These are phyloP conservation scores for Botrytis elliptica DNA, from an alignment of 2,329 filamentous ascomycete species.

Conservation along the genomic window DNA sequence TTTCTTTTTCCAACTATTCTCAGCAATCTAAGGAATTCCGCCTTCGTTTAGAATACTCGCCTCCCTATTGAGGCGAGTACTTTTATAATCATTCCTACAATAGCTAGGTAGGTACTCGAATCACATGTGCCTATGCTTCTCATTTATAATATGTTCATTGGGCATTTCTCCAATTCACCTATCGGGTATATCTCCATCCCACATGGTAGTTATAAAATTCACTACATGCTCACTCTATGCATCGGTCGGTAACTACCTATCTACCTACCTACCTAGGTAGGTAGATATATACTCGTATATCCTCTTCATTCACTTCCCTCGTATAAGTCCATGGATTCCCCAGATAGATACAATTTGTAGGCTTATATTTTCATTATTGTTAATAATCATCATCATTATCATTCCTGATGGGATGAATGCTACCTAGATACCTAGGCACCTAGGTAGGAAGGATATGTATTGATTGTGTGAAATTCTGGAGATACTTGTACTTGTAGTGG, in stretches of 20 bases:
- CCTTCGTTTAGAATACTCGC: background rate
- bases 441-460: no score
- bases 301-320: background rate
- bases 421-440: no score
- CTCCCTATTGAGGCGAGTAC: background rate
- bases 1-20: background rate
- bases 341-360: background rate
- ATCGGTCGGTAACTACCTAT: background rate
- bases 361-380: rapidly evolving
- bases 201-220: background rate
- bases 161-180: background rate
- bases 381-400: no score
- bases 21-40: background rate
- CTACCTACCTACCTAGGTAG: background rate
- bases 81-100: background rate
- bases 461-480: no score
- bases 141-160: background rate
- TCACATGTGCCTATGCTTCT: background rate
- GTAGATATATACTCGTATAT: rapidly evolving
- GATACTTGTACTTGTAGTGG: no score
- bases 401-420: no score
- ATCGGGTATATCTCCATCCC: background rate
- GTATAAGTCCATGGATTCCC: background rate
- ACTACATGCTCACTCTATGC: background rate
- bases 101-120: no score